phyloP scores from a whole-genome alignment of 768 basidiomycete genomes.

The Amanita rubescens region DNA sequence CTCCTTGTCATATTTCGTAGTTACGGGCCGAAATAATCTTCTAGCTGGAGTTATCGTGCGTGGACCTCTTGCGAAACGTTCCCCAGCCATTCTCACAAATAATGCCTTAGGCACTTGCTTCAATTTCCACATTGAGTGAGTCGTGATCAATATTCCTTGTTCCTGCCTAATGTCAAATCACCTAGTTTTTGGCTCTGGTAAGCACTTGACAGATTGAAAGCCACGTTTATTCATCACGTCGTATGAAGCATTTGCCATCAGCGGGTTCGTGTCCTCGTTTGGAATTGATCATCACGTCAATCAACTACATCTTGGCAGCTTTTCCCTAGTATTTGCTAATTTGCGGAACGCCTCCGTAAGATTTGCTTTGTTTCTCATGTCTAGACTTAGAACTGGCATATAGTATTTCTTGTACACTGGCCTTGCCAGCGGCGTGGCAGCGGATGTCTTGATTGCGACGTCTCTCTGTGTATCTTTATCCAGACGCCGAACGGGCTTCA shows the following conservation, averaged over 20 bases:
- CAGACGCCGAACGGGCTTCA: slow-evolving; percentile 22
- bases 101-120: slow-evolving; percentile 9
- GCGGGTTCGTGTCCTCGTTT: no score
- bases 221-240: no score
- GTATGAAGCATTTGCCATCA: no score
- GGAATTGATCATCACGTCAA: no score
- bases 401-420: slow-evolving; percentile 26
- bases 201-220: no score
- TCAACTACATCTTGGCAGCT: no score
- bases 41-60: neutral
- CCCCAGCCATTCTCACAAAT: neutral
- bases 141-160: neutral
- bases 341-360: slow-evolving; percentile 23
- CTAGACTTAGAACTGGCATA: neutral
- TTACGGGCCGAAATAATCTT: no score
- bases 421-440: slow-evolving; percentile 28
- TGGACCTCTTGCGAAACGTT: neutral
- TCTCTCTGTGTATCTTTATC: slow-evolving; percentile 27
- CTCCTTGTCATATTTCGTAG: neutral
- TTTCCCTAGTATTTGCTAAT: no score
- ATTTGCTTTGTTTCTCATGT: no score
- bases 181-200: slow-evolving; percentile 13
- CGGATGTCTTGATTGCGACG: slow-evolving; percentile 31
- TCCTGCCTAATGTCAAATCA: neutral
- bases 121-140: slow-evolving; percentile 14